Conservation (phyloP, 2,329 filamentous ascomycete genomes). For the Claviceps africana region DNA sequence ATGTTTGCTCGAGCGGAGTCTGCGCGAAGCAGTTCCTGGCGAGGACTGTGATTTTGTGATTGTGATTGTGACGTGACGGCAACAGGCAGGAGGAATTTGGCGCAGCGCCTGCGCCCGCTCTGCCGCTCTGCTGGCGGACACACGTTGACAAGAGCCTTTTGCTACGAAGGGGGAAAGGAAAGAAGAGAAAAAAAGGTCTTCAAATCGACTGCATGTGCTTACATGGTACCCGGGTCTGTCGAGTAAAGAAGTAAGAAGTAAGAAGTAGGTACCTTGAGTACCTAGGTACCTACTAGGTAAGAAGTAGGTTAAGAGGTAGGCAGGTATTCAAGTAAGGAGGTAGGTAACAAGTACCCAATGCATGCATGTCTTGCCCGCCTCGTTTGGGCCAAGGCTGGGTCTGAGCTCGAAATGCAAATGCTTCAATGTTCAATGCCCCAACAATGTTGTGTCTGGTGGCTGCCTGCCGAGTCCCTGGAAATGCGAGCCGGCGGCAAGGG, state of each 20-base stretch:
- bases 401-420: background rate
- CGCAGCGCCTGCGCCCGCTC: background rate
- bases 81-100: background rate
- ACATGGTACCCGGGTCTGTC: background rate
- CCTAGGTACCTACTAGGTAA: no score
- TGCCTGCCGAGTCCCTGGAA: background rate
- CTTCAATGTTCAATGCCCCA: no score
- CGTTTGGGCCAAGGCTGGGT: background rate
- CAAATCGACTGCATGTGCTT: background rate
- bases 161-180: background rate
- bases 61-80: background rate
- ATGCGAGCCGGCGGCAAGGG: background rate
- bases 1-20: conserved; percentile 17
- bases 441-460: no score
- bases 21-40: background rate
- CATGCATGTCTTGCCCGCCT: no score
- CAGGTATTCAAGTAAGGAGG: no score
- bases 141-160: background rate
- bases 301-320: no score
- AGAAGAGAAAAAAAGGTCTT: background rate
- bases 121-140: background rate
- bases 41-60: background rate
- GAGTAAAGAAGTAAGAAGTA: no score
- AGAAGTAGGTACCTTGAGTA: no score
- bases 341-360: no score